Percentiles rank a stretch among this genome's conserved stretches.
phyloP scores from a whole-genome alignment of 768 basidiomycete genomes.

The Dentipellis fragilis region DNA sequence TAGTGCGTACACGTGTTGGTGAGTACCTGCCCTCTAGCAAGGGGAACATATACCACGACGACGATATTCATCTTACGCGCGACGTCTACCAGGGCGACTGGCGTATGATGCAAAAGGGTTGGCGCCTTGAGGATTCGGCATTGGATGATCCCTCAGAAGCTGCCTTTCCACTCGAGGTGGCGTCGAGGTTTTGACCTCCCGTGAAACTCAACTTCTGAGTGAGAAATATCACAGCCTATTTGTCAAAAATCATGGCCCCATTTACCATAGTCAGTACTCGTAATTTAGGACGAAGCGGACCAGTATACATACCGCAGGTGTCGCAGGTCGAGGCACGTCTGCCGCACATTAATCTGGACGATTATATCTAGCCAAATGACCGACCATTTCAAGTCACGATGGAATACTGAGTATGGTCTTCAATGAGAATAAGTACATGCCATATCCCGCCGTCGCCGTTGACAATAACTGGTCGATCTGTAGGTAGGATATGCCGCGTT shows the following conservation, averaged over 20 bases:
- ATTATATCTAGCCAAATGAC: too few species aligned
- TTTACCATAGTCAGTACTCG: too few species aligned
- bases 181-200: conserved; percentile 10
- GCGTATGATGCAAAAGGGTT: conserved; percentile 18
- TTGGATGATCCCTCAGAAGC: conserved; percentile 17
- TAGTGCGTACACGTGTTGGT: conserved; percentile 17
- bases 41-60: conserved; percentile 24
- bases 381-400: too few species aligned
- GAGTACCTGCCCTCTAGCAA: conserved; percentile 23
- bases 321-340: too few species aligned
- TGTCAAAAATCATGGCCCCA: conserved; percentile 47
- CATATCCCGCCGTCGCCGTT: too few species aligned
- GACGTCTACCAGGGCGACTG: conserved; percentile 16
- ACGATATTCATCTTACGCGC: conserved; percentile 23
- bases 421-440: too few species aligned
- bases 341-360: too few species aligned
- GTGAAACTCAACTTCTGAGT: conserved; percentile 27
- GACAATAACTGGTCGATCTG: too few species aligned
- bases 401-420: too few species aligned
- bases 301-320: too few species aligned
- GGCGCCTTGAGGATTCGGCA: conserved; percentile 20
- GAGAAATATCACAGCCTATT: conserved; percentile 37
- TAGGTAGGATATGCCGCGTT: too few species aligned
- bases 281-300: too few species aligned
- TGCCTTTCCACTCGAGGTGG: conserved; percentile 18